phyloP scores from a whole-genome alignment of 768 basidiomycete genomes.

The Podaxis sp. region DNA sequence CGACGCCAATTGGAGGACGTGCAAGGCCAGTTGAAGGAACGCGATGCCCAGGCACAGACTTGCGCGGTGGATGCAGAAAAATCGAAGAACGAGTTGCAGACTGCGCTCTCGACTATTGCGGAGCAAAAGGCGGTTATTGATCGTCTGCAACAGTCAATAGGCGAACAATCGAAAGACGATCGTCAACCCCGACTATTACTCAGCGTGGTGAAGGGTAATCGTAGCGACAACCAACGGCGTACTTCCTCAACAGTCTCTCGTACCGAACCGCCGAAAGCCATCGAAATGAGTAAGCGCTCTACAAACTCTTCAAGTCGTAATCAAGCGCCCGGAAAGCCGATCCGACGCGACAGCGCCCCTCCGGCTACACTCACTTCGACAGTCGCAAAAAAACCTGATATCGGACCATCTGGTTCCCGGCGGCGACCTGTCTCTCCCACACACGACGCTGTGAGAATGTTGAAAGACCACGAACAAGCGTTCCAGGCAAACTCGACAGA shows the following conservation, averaged over 20 bases:
- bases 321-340: background rate
- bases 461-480: background rate
- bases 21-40: background rate
- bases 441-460: background rate
- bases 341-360: background rate
- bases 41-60: background rate
- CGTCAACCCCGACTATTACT: background rate
- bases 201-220: background rate
- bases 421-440: background rate
- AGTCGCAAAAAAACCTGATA: background rate
- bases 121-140: constrained; percentile 2
- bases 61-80: background rate
- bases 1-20: background rate
- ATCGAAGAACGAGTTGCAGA: background rate
- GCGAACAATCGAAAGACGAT: background rate
- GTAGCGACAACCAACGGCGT: background rate
- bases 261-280: background rate
- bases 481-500: constrained; percentile 1
- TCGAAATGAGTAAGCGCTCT: background rate
- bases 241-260: background rate
- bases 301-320: background rate
- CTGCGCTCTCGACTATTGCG: background rate
- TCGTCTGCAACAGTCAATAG: constrained; percentile 1
- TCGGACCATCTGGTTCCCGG: background rate
- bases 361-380: background rate